Percentiles rank a stretch among this genome's conserved stretches.
These are phyloP conservation scores for Tripterygium wilfordii DNA, from an alignment of 177 flowering plant species.

Conservation along the genomic window DNA sequence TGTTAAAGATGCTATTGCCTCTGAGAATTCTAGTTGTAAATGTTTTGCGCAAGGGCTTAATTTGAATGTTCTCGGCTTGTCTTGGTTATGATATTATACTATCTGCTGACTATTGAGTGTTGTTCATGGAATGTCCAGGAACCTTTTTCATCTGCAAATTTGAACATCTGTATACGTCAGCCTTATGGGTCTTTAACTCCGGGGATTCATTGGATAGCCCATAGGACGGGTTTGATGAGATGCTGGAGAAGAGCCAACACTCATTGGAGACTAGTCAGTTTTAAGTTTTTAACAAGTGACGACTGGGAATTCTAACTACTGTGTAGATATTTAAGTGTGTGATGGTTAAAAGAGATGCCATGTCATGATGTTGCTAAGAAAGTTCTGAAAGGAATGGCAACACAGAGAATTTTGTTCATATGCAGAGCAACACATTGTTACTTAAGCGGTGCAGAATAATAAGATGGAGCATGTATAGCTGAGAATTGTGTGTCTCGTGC, in stretches of 20 bases:
- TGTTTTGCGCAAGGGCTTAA: too few relatives aligned
- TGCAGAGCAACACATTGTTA: slow-evolving; percentile 15
- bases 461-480: slow-evolving; percentile 12
- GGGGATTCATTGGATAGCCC: slow-evolving; percentile 37
- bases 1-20: too few relatives aligned
- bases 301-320: slow-evolving; percentile 19
- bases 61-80: neutral
- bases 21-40: too few relatives aligned
- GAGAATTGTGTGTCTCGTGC: slow-evolving; percentile 8
- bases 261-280: slow-evolving; percentile 7
- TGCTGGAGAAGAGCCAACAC: slow-evolving; percentile 12
- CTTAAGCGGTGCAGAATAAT: slow-evolving; percentile 14
- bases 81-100: too few relatives aligned
- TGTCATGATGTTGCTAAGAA: neutral
- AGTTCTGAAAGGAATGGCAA: neutral
- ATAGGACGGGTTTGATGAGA: slow-evolving; percentile 20
- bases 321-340: slow-evolving; percentile 14
- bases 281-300: slow-evolving; percentile 1
- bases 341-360: neutral
- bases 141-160: slow-evolving; percentile 24
- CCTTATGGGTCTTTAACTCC: slow-evolving; percentile 39
- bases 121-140: slow-evolving; percentile 23
- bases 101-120: neutral
- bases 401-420: slow-evolving; percentile 21
- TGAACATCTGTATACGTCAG: slow-evolving; percentile 37